Evolutionary conservation across 1,284 basidiomycete species (phyloP).

Genomic region (Ceratobasidium sp.): DNA sequence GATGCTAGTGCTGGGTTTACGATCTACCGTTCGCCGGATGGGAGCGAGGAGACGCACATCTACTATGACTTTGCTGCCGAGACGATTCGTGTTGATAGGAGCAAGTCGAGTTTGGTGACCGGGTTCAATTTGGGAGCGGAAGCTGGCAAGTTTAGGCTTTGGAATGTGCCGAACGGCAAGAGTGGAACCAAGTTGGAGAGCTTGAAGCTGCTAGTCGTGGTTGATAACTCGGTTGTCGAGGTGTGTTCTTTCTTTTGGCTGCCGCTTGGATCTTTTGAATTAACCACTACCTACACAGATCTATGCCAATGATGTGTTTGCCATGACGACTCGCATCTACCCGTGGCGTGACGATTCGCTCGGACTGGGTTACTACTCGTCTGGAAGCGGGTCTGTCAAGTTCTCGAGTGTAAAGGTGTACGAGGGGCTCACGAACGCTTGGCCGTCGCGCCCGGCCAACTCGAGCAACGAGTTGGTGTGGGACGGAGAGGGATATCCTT

Average conservation of each 20-base stretch:
- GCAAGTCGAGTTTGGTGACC: conserved; percentile 32
- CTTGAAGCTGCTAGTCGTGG: conserved; percentile 16
- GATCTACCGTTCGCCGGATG: conserved; percentile 30
- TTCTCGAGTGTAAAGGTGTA: conserved; percentile 26
- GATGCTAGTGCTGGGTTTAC: conserved; percentile 25
- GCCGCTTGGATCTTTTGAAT: neutral
- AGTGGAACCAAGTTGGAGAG: conserved; percentile 14
- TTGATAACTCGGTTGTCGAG: conserved; percentile 34
- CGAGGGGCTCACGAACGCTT: conserved; percentile 34
- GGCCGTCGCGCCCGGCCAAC: conserved; percentile 28
- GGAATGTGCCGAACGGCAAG: conserved; percentile 5
- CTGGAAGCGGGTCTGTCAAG: conserved; percentile 25
- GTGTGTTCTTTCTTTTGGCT: neutral
- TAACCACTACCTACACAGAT: neutral
- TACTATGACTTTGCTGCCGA: conserved; percentile 34
- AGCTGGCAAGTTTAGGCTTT: conserved; percentile 25
- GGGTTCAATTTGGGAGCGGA: conserved; percentile 24
- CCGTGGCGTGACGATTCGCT: conserved; percentile 33
- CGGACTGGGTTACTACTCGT: conserved; percentile 28
- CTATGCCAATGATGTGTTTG: conserved; percentile 33
- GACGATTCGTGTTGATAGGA: conserved; percentile 26
- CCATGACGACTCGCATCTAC: conserved; percentile 31
- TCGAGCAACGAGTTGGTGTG: conserved; percentile 25
- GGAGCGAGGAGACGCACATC: conserved; percentile 23
- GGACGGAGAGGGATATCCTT: conserved; percentile 9